Conservation (phyloP, 306 rosid genomes). For the Luffa aegyptiaca region DNA sequence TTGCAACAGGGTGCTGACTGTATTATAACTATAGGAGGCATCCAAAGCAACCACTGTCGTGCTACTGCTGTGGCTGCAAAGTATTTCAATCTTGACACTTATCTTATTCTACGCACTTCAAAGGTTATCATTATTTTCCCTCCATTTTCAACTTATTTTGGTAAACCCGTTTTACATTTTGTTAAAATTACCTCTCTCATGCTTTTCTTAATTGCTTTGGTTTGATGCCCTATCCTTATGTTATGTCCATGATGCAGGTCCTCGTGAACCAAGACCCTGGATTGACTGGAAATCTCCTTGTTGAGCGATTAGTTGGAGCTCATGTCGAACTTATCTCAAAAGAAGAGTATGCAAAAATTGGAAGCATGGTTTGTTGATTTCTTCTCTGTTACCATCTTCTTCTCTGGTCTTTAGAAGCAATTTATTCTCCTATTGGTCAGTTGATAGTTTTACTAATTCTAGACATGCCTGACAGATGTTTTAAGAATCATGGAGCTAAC, state of each 20-base stretch:
- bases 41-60: conserved; percentile 96
- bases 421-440: background rate
- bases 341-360: conserved; percentile 65
- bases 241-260: conserved; percentile 18
- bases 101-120: conserved; percentile 68
- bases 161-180: background rate
- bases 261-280: conserved; percentile 81
- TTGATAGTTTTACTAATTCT: background rate
- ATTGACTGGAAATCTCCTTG: conserved; percentile 68
- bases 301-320: conserved; percentile 90
- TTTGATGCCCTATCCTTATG: background rate
- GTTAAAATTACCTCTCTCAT: background rate
- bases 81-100: conserved; percentile 74
- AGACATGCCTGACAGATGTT: background rate
- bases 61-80: conserved; percentile 95
- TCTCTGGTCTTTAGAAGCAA: background rate
- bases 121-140: conserved; percentile 26
- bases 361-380: conserved; percentile 51
- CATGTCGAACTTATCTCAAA: conserved; percentile 61
- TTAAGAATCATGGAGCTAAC: background rate
- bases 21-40: conserved; percentile 70
- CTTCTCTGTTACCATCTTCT: background rate
- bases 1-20: conserved; percentile 71
- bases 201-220: background rate
- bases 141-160: background rate